A percentile compares a stretch with the other conserved stretches of the same genome.
phyloP scores from a whole-genome alignment of 1,139 yeast species.

The Sugiyamaella grinbergsii region DNA sequence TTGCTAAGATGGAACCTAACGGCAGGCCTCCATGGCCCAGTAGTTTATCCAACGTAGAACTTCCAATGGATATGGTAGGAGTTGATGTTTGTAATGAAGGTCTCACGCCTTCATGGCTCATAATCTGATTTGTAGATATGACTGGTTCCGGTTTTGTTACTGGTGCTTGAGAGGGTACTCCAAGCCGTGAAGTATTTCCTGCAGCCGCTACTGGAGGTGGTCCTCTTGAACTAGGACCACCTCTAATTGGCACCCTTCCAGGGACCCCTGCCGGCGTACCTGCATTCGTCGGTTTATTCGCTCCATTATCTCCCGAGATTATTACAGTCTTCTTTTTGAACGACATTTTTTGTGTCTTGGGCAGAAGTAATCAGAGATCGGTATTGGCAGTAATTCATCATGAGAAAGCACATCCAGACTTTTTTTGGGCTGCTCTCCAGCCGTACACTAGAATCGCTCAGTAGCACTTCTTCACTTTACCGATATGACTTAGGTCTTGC shows the following conservation, averaged over 20 bases:
- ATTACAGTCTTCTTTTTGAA: slow-evolving; percentile 32
- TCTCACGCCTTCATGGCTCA: slow-evolving; percentile 50
- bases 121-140: not conserved
- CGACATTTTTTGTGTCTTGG: too few species aligned
- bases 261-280: slow-evolving; percentile 13
- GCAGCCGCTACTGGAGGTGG: slow-evolving; percentile 1
- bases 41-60: slow-evolving; percentile 69
- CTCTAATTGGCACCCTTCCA: slow-evolving; percentile 11
- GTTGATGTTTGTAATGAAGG: slow-evolving; percentile 79
- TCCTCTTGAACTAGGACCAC: slow-evolving; percentile 10
- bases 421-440: too few species aligned
- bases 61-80: slow-evolving; percentile 77
- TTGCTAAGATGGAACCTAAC: slow-evolving; percentile 63
- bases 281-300: not conserved
- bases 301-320: slow-evolving; percentile 24
- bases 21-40: slow-evolving; percentile 87
- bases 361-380: too few species aligned
- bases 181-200: not conserved
- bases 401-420: too few species aligned
- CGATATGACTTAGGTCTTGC: too few species aligned
- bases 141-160: not conserved
- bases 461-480: too few species aligned
- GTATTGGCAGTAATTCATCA: too few species aligned
- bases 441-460: too few species aligned
- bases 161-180: not conserved